These are phyloP conservation scores for Calonectria leucothoes DNA, from an alignment of 2,329 filamentous ascomycete species.

Conservation along the genomic window DNA sequence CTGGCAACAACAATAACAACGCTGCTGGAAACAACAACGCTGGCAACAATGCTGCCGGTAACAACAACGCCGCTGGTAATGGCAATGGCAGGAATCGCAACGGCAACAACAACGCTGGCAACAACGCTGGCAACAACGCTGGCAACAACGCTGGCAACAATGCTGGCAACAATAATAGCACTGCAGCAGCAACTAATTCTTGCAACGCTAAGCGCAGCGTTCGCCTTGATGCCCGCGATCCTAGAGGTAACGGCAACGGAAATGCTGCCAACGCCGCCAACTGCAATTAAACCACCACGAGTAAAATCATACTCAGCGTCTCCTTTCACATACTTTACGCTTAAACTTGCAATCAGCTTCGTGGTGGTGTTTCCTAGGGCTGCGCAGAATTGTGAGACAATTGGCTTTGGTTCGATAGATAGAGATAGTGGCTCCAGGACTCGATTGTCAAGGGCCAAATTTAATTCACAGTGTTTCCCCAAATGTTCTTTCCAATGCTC, in stretches of 20 bases:
- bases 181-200: neutral
- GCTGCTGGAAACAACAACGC: neutral
- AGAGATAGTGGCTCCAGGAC: neutral
- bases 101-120: neutral
- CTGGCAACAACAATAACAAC: neutral
- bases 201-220: neutral
- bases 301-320: too few relatives aligned
- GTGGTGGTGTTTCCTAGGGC: neutral
- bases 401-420: neutral
- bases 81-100: neutral
- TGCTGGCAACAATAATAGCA: neutral
- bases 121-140: neutral
- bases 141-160: neutral
- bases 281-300: neutral
- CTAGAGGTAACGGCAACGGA: neutral
- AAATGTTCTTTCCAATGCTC: neutral
- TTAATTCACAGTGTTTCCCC: neutral
- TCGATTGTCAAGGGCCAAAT: neutral
- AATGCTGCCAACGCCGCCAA: constrained; percentile 2
- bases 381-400: neutral
- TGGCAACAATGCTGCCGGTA: neutral
- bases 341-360: neutral
- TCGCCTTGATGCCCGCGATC: neutral
- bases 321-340: neutral
- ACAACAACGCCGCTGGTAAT: neutral